Percentiles rank a stretch among this genome's conserved stretches.
These are phyloP conservation scores for Lunasporangiospora selenospora DNA, from an alignment of 192 early-diverging fungal species.

Conservation along the genomic window DNA sequence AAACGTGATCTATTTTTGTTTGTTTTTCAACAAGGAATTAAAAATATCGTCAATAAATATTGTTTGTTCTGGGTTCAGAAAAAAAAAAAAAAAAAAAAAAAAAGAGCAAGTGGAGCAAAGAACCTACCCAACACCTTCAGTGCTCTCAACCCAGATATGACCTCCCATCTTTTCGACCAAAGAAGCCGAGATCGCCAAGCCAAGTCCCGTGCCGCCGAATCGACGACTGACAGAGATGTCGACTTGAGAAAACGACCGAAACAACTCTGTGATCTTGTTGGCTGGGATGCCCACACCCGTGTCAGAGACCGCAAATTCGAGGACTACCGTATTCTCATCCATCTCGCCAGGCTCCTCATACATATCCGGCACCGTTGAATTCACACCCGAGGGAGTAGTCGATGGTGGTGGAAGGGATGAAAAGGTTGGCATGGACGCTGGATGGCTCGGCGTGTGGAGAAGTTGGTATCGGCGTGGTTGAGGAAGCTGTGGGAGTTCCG, in stretches of 20 bases:
- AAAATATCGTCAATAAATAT: not conserved
- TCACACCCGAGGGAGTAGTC: no score
- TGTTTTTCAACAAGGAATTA: not conserved
- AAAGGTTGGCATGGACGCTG: no score
- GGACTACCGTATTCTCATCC: no score
- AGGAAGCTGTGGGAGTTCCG: no score
- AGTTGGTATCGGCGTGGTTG: not conserved
- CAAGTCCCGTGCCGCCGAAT: conserved; percentile 62
- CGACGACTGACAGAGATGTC: conserved; percentile 55
- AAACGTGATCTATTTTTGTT: conserved; percentile 39
- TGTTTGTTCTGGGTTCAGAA: not conserved
- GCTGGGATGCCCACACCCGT: no score
- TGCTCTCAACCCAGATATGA: conserved; percentile 55
- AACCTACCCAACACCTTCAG: conserved; percentile 52
- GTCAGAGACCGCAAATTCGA: no score
- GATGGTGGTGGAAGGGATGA: no score
- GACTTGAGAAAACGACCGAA: conserved; percentile 63
- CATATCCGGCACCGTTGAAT: no score
- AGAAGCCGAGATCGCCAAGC: conserved; percentile 60
- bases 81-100: conserved; percentile 9
- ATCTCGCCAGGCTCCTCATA: no score
- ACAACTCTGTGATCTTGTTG: no score
- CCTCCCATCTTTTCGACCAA: conserved; percentile 63
- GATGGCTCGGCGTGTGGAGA: no score
- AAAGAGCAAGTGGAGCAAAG: conserved; percentile 55